phyloP scores from a whole-genome alignment of 2,329 filamentous ascomycete species.

The Stachybotrys echinatus region DNA sequence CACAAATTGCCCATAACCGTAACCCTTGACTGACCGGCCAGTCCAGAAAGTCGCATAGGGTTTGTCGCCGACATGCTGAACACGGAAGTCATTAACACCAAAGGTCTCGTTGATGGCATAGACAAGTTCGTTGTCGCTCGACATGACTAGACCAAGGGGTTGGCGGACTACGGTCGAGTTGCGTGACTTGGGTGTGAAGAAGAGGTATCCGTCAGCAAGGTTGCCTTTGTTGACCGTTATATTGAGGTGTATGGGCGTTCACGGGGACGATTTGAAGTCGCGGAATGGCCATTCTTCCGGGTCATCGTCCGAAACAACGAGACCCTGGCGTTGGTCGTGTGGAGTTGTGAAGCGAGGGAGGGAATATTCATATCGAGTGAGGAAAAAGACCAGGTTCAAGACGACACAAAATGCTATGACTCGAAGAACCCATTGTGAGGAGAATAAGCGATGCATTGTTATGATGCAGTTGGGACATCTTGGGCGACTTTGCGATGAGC shows the following conservation, averaged over 20 bases:
- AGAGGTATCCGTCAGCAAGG: slow-evolving; percentile 17
- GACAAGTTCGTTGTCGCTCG: slow-evolving; percentile 21
- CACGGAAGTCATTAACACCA: slow-evolving; percentile 14
- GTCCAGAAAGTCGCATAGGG: slow-evolving; percentile 23
- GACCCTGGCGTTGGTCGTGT: no score
- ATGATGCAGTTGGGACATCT: no score
- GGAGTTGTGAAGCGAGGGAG: no score
- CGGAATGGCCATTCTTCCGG: slow-evolving; percentile 11
- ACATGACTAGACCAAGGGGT: slow-evolving; percentile 14
- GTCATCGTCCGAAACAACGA: no score
- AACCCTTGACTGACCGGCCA: slow-evolving; percentile 16
- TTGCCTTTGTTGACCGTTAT: slow-evolving; percentile 10
- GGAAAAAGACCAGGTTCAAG: no score
- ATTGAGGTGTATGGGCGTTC: slow-evolving; percentile 13
- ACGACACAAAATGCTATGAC: no score
- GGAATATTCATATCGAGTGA: no score
- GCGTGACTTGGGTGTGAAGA: slow-evolving; percentile 15
- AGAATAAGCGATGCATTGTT: no score
- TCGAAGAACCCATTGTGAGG: no score
- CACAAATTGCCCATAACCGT: slow-evolving; percentile 24
- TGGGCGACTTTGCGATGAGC: no score
- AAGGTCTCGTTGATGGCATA: slow-evolving; percentile 14
- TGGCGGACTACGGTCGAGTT: slow-evolving; percentile 6
- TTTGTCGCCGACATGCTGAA: slow-evolving; percentile 21
- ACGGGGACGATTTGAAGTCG: slow-evolving; percentile 16